Base-by-base conservation (phyloP, 2,329 filamentous ascomycete genomes). In the Arthrobotrys pseudoclavata region DNA sequence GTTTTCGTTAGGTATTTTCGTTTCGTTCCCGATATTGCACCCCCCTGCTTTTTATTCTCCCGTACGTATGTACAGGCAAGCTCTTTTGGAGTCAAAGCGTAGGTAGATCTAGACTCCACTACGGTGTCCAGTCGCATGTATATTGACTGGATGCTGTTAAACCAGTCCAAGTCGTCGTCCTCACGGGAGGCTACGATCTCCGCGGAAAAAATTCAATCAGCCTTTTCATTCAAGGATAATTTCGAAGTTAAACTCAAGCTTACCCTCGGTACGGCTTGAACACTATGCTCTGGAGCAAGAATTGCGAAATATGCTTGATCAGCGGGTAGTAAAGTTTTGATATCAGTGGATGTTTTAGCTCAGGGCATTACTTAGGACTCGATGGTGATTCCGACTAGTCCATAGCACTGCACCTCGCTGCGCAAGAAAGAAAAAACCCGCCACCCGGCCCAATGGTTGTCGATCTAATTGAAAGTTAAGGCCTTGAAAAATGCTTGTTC, bases 401-500 rank as follows among this genome's bases (percentile, higher is more conserved):
- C 34, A 40, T 13, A 4, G 34, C 34, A 40, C 34, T 40, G 34
- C 34, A 40, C 2, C 34, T 40, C 3, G 29, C 7, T 31, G 3
- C 7, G 29, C 3, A 31, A 40, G 6, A 9, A 40, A 10, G n/a
- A 18, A 42, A 42, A n/a, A n/a, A 42, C 7, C 2, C 40, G 42
- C 42, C n/a, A 45, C 42, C 37, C 42, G 50, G 18, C 24, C 24
- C 50, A 53, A 13, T 18, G 10, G 26, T 7, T 10, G 24, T n/a
- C 15, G 24, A 53, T 53, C 50, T 13, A 53, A 10, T 18, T 13
- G 20, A 24, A 26, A 53, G 13, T 6, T 53, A 18, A 53, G 24
- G 18, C 55, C 37, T 61, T 40, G 55, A 31, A 45, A 57, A 61
- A 61, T 61, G 55, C 55, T 61, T 61, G 55, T 61, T 61, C 55